phyloP scores from a whole-genome alignment of 164 flowering plant genomes.

The Protea cynaroides region DNA sequence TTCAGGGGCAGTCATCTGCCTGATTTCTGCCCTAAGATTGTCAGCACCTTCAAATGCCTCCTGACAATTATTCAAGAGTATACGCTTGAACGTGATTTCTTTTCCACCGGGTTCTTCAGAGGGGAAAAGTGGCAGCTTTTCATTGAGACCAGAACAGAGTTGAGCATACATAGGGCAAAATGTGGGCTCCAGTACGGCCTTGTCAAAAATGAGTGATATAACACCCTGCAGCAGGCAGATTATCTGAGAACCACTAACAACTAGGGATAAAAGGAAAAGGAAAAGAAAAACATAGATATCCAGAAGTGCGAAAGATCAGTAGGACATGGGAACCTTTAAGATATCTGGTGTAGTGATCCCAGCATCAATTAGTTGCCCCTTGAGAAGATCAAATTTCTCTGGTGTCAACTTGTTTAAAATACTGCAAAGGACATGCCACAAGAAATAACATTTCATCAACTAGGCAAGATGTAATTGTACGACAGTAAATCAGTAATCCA shows the following conservation, averaged over 20 bases:
- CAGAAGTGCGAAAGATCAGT: background rate
- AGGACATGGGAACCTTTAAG: slow-evolving; percentile 47
- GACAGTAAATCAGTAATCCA: too few species aligned
- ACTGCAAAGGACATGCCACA: slow-evolving; percentile 32
- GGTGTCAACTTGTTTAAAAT: slow-evolving; percentile 98
- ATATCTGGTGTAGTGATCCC: slow-evolving; percentile 93
- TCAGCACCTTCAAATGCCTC: slow-evolving; percentile 95
- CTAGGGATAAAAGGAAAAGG: background rate
- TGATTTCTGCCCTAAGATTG: slow-evolving; percentile 63
- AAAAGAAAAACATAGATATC: background rate
- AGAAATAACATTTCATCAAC: background rate
- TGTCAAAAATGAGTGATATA: slow-evolving; percentile 79
- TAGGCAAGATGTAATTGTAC: too few species aligned
- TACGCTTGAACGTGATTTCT: slow-evolving; percentile 79
- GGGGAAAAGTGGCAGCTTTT: slow-evolving; percentile 83
- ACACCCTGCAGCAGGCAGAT: slow-evolving; percentile 57
- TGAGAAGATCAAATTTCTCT: slow-evolving; percentile 91
- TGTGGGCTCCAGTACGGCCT: slow-evolving; percentile 95
- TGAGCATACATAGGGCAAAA: slow-evolving; percentile 96
- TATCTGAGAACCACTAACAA: background rate
- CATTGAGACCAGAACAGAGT: slow-evolving; percentile 83
- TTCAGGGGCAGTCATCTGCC: slow-evolving; percentile 84
- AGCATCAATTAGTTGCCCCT: slow-evolving; percentile 89
- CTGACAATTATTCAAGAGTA: slow-evolving; percentile 84
- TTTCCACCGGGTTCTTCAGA: slow-evolving; percentile 85